Percentiles rank a stretch among this genome's conserved stretches.
phyloP scores from a whole-genome alignment of 345 rosid species.

The Eutrema yunnanense region DNA sequence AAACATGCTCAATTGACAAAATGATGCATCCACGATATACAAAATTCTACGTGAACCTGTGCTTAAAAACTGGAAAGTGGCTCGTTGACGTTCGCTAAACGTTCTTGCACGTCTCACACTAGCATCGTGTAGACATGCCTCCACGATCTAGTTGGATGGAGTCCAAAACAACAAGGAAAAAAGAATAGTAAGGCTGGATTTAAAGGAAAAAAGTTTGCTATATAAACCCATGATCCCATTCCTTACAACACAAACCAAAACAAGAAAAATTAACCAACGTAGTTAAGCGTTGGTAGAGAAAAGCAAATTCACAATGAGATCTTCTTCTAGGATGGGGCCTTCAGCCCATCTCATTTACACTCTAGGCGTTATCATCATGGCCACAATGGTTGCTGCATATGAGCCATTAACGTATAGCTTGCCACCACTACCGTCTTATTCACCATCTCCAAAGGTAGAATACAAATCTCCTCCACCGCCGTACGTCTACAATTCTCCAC shows the following conservation, averaged over 20 bases:
- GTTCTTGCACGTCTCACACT: conserved; percentile 23
- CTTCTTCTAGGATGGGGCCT: conserved; percentile 7
- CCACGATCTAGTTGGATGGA: background rate
- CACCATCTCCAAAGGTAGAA: background rate
- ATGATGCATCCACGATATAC: background rate
- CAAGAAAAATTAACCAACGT: conserved; percentile 7
- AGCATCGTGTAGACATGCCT: conserved; percentile 9
- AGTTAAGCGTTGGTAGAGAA: background rate
- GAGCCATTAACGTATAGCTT: background rate
- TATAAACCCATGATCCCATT: background rate
- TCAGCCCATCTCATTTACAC: conserved; percentile 12
- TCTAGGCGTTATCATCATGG: background rate
- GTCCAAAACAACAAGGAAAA: background rate
- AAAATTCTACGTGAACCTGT: background rate
- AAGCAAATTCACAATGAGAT: background rate
- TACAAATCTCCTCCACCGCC: conserved; percentile 1
- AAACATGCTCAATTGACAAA: background rate
- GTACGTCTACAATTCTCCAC: background rate
- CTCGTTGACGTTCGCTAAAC: conserved; percentile 11
- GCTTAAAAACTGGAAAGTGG: background rate
- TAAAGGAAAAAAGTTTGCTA: background rate
- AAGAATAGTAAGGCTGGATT: background rate
- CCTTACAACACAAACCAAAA: background rate
- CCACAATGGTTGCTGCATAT: background rate
- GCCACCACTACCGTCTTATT: background rate